Base-by-base conservation (phyloP, 805 yeast species). In the Saccharomycopsis malanga region DNA sequence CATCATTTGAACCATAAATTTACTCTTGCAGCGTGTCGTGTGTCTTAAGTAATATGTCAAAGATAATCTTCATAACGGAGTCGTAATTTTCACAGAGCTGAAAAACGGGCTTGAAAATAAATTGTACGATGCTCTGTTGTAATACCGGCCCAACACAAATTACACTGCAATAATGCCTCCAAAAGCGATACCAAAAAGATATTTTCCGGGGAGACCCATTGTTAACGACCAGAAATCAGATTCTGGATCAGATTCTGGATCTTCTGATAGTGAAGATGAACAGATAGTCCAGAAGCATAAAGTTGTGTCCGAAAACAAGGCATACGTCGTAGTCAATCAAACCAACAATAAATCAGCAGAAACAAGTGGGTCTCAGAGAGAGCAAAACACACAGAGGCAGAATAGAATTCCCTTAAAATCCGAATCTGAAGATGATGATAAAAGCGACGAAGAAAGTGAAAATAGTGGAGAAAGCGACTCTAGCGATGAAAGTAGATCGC, bases 161-260 rank as follows among this genome's bases (percentile, higher is more conserved):
- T n/a, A n/a, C n/a, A n/a, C n/a, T n/a, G n/a, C 64, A 52, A 66
- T 74, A 4, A 63, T 75, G 30, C 12, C 30, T 9, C 30, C 30
- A 27, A 27, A 27, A 27, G 12, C 7, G 30, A 27, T 9, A 27
- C 30, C 12, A 9, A 7, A 32, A 18, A 14, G 36, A 32, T 32
- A 32, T n/a, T 32, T 32, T n/a, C 36, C 36, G 6, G 36, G 36
- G 6, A 32, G 15, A n/a, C 36, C 36, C 9, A n/a, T 32, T 9
- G 36, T n/a, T 5, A n/a, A n/a, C 36, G 12, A 32, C 36, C 15
- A 14, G 15, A n/a, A n/a, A 6, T 32, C 36, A n/a, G 5, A 5
- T n/a, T 32, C 36, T 6, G 9, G 17, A 9, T 32, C 36, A 32
- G 36, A 32, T 17, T 23, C 40, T 27, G 35, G 34, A n/a, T 43